Evolutionary conservation across 1,139 yeast species (phyloP), one percentile per base, ranked within the genome.

Genomic region (Saccharomyces hybrid): DNA sequence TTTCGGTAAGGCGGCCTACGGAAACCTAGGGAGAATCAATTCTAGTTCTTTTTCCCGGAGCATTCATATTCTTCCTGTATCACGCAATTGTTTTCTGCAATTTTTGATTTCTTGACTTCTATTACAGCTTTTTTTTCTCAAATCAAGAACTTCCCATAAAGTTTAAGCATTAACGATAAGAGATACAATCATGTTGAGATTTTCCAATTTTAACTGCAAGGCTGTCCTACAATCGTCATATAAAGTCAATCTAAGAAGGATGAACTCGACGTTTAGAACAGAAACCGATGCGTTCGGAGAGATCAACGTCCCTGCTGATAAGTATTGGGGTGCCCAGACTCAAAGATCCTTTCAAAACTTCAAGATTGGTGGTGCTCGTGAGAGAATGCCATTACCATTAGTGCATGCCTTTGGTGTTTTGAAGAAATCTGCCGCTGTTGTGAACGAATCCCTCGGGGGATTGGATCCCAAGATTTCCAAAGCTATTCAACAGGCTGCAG

Each of bases 321-420:
- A 83, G 70, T 91, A 91, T 78, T 91, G 96, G 88, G 98, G 99
- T 58, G 98, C 99, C 47, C 99, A 93, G 76, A 93, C 99, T 57
- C 97, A 95, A 73, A 82, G 96, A 74, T 86, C 98, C 13, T 80
- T 84, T 66, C 87, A 85, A 75, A 93, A 93, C 79, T 93, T 93
- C 78, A 88, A 90, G 73, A 93, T 93, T 68, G 99, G 99, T 62
- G 98, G 97, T 55, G 78, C 80, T 29, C 83, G 91, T 61, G 98
- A 95, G 69, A 80, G 81, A 60, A 86, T 93, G 85, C 99, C 99
- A 52, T 83, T 82, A 63, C 97, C 99, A 38, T 79, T 93, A 57
- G 85, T 93, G 64, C 81, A 79, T 65, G 96, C 99, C 3, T 93
- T 95, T 69, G 99, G 99, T 73, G 74, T 91, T 52, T 80, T 93